phyloP scores from a whole-genome alignment of 495 filamentous ascomycete genomes.

The Penicillium psychrofluorescens region DNA sequence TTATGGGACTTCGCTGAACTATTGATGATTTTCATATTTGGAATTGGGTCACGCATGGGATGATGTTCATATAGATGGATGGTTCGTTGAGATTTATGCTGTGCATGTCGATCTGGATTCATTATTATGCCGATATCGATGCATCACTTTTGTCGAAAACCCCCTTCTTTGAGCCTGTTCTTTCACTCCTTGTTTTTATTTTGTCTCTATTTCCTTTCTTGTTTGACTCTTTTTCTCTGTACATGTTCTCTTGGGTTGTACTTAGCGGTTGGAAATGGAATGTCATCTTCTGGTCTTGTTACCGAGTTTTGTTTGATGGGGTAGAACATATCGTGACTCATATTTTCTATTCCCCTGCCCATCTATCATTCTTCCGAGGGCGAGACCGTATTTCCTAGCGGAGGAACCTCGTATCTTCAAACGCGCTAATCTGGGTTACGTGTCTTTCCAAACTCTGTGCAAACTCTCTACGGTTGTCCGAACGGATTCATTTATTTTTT shows the following conservation, averaged over 20 bases:
- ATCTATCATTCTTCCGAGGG: no score
- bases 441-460: no score
- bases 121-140: no score
- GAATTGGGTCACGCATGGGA: neutral
- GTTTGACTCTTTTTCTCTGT: neutral
- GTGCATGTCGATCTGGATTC: slow-evolving; percentile 8
- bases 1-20: slow-evolving; percentile 1
- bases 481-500: no score
- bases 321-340: no score
- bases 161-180: neutral
- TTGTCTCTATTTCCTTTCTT: neutral
- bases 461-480: no score
- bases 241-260: neutral
- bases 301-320: neutral
- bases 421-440: no score
- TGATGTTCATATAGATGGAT: slow-evolving; percentile 14
- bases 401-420: no score
- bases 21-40: neutral
- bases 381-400: no score
- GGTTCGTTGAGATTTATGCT: slow-evolving; percentile 12
- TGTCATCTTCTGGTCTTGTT: neutral
- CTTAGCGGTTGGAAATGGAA: slow-evolving; percentile 2
- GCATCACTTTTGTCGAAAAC: neutral
- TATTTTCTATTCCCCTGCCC: no score
- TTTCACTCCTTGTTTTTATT: slow-evolving; percentile 1